Conservation (phyloP, 148 eudicot genomes). For the Chenopodium berlandieri region DNA sequence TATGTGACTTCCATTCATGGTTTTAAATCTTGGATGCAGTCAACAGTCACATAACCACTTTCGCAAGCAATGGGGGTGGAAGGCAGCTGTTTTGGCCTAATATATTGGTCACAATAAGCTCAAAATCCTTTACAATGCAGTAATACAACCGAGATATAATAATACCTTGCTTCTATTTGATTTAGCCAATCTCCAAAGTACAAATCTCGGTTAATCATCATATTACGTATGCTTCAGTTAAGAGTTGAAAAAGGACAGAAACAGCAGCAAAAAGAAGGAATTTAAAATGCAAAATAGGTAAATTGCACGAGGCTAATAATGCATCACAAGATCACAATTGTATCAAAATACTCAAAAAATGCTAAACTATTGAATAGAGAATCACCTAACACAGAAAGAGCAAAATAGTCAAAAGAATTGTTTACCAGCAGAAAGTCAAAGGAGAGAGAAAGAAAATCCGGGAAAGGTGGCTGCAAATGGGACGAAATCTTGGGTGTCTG, state of each 20-base stretch:
- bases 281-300: neutral
- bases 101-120: too few relatives aligned
- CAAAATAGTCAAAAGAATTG: neutral
- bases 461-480: neutral
- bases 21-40: too few relatives aligned
- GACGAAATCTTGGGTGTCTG: neutral
- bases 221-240: neutral
- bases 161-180: neutral
- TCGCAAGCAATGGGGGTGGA: too few relatives aligned
- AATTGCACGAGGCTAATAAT: constrained; percentile 11
- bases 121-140: too few relatives aligned
- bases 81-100: too few relatives aligned
- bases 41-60: too few relatives aligned
- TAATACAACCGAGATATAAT: too few relatives aligned
- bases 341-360: too few relatives aligned
- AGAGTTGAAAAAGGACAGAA: neutral
- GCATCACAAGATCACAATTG: neutral
- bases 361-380: neutral
- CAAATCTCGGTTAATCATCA: neutral
- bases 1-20: too few relatives aligned
- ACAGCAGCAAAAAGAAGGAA: neutral
- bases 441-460: constrained; percentile 1
- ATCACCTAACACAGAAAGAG: constrained; percentile 5
- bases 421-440: neutral
- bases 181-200: neutral